Evolutionary conservation across 1,284 basidiomycete genomes (phyloP).

Genomic region (Apiotrichum gamsii): DNA sequence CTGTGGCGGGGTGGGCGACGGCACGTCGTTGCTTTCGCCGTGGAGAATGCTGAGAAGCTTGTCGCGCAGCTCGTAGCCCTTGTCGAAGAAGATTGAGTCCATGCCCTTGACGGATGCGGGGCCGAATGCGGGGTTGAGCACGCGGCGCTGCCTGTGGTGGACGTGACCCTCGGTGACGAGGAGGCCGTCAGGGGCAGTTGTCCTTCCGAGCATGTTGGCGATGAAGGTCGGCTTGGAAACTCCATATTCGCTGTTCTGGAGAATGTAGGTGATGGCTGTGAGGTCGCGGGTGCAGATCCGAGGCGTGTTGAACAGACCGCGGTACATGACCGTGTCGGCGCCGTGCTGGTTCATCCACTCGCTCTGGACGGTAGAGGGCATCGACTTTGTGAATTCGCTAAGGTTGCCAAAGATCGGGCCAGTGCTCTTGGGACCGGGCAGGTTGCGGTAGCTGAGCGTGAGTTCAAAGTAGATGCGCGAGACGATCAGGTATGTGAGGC

Average conservation of each 20-base stretch:
- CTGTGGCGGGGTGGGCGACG: constrained; percentile 10
- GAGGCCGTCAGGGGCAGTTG: constrained; percentile 15
- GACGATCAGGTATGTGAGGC: too few species aligned
- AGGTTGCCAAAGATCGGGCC: constrained; percentile 22
- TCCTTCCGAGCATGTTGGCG: constrained; percentile 37
- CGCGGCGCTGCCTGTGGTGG: constrained; percentile 53
- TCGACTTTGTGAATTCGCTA: constrained; percentile 11
- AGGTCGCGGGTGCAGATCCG: too few species aligned
- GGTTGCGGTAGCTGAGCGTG: too few species aligned
- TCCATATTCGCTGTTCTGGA: constrained; percentile 45
- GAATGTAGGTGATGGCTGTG: too few species aligned
- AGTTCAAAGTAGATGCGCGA: too few species aligned
- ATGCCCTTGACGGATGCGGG: constrained; percentile 42
- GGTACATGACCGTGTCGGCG: constrained; percentile 21
- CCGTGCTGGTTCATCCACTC: constrained; percentile 25
- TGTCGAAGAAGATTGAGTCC: constrained; percentile 59
- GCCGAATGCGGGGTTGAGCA: constrained; percentile 49
- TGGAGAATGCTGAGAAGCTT: constrained; percentile 1
- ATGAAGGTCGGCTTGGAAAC: constrained; percentile 37
- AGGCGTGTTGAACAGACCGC: too few species aligned
- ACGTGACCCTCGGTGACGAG: constrained; percentile 48
- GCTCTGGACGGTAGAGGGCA: constrained; percentile 15
- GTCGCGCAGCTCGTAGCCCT: constrained; percentile 53
- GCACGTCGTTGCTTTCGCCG: not conserved
- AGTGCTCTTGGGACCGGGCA: constrained; percentile 17